These are phyloP conservation scores for Stromatinia cepivora DNA, from an alignment of 2,329 filamentous ascomycete genomes.

Conservation along the genomic window DNA sequence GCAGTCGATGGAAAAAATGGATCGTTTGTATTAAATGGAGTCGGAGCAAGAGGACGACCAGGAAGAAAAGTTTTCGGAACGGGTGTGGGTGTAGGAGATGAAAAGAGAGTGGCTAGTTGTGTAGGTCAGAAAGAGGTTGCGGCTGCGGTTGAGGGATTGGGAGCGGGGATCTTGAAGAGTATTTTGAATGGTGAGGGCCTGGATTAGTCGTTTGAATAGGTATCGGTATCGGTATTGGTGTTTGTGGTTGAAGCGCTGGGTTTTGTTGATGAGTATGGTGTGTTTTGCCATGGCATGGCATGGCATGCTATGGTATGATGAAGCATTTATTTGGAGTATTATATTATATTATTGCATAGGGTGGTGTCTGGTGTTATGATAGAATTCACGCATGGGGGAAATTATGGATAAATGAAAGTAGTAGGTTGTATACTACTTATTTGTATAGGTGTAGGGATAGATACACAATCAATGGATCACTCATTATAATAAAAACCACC, in stretches of 20 bases:
- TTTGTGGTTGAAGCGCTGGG: too few species aligned
- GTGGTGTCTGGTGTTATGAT: background rate
- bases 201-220: conserved; percentile 27
- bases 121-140: conserved; percentile 79
- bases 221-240: too few species aligned
- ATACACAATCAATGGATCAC: conserved; percentile 2
- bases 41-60: conserved; percentile 71
- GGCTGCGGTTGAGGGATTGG: conserved; percentile 64
- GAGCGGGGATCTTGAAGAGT: conserved; percentile 60
- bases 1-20: conserved; percentile 69
- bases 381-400: background rate
- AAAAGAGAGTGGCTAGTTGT: conserved; percentile 75
- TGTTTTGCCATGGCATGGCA: background rate
- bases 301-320: background rate
- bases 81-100: conserved; percentile 60
- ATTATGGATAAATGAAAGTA: conserved; percentile 8
- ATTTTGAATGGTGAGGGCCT: conserved; percentile 54
- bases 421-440: background rate
- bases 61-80: conserved; percentile 53
- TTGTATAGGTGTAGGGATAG: background rate
- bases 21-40: conserved; percentile 54
- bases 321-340: background rate
- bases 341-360: background rate
- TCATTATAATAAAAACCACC: background rate
- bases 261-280: background rate